Conservation (phyloP, 345 rosid genomes). For the Ricinus communis region DNA sequence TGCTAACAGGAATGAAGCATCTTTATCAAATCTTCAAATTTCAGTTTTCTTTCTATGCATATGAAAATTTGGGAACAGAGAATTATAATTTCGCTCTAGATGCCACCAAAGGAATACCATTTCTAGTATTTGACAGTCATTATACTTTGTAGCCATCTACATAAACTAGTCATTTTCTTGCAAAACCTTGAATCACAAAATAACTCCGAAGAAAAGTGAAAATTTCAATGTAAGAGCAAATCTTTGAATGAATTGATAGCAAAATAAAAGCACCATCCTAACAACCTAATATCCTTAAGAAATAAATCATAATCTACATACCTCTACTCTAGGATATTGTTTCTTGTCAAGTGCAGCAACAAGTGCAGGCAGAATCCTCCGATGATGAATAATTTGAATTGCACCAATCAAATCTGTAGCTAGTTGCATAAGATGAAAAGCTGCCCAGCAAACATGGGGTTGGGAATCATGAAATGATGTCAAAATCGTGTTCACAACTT, state of each 20-base stretch:
- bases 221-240: no score
- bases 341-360: not conserved
- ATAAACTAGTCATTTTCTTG: not conserved
- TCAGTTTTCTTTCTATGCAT: not conserved
- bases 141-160: not conserved
- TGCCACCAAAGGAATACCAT: not conserved
- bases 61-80: no score
- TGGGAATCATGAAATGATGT: not conserved
- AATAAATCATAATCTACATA: not conserved
- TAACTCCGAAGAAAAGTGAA: not conserved
- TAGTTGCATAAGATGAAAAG: slow-evolving; percentile 12
- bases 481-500: not conserved
- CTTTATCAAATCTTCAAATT: not conserved
- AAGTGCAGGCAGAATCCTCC: slow-evolving; percentile 16
- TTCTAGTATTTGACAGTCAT: not conserved
- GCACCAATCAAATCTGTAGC: slow-evolving; percentile 9
- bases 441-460: slow-evolving; percentile 1
- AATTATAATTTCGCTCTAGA: not conserved
- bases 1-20: not conserved
- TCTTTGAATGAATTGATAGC: not conserved
- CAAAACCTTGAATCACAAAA: not conserved
- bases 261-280: not conserved
- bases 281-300: not conserved
- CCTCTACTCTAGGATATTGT: slow-evolving; percentile 9
- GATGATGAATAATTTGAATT: slow-evolving; percentile 15